Percentiles rank a stretch among this genome's conserved stretches.
These are phyloP conservation scores for Dalechampia spathulata DNA, from an alignment of 441 rosid genomes.

Conservation along the genomic window DNA sequence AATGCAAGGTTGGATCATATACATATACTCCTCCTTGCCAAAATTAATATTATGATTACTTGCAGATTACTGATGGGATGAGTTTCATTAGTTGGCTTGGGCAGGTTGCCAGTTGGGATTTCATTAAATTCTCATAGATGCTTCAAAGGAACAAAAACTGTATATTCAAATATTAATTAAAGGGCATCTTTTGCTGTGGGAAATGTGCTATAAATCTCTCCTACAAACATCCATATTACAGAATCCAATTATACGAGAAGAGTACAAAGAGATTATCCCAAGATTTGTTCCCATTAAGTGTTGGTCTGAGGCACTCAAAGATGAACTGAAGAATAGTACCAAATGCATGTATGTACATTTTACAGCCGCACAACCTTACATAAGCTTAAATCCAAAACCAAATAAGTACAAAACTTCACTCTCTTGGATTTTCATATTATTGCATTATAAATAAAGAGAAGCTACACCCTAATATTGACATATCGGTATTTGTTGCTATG, in stretches of 20 bases:
- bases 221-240: constrained; percentile 2
- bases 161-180: no score
- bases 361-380: background rate
- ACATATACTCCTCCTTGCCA: background rate
- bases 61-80: no score
- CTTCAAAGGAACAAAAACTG: no score
- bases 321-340: constrained; percentile 1
- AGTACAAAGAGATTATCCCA: constrained; percentile 2
- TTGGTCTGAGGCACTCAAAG: background rate
- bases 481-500: background rate
- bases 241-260: background rate
- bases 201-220: background rate
- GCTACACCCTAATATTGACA: background rate
- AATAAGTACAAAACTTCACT: constrained; percentile 5
- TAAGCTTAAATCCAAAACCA: background rate
- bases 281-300: constrained; percentile 4
- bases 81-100: background rate
- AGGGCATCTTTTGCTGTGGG: background rate
- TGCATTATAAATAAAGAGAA: background rate
- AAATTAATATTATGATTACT: background rate
- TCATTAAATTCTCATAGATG: no score
- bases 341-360: background rate
- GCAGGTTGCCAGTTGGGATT: background rate
- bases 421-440: background rate
- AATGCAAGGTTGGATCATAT: background rate